Evolutionary conservation across 768 basidiomycete species (phyloP).

Genomic region (Hirschioporus abietinus): DNA sequence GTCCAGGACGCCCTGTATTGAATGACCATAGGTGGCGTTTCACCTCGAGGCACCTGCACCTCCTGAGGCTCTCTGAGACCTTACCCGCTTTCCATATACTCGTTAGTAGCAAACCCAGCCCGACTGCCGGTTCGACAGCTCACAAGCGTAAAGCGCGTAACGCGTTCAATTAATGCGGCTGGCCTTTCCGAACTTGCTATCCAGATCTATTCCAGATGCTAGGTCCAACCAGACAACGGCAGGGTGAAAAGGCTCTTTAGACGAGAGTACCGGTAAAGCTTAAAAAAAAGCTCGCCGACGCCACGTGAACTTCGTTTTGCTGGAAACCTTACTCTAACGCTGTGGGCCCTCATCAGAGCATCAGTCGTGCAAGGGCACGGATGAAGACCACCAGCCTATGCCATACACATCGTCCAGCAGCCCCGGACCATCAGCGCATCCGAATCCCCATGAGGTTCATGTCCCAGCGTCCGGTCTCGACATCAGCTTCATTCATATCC

Average conservation of each 20-base stretch:
- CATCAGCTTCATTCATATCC: neutral
- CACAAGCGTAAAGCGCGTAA: neutral
- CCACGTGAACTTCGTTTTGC: neutral
- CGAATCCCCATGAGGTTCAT: neutral
- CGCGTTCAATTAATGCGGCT: neutral
- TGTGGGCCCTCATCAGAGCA: neutral
- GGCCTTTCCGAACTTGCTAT: neutral
- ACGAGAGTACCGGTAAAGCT: constrained; percentile 1
- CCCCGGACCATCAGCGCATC: neutral
- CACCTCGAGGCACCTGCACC: neutral
- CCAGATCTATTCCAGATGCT: neutral
- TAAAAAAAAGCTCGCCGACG: neutral
- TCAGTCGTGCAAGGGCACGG: neutral
- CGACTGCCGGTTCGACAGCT: neutral
- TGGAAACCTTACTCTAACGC: neutral
- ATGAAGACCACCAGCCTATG: neutral
- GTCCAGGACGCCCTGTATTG: neutral
- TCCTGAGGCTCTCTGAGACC: neutral
- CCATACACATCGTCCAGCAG: neutral
- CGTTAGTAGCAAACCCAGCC: neutral
- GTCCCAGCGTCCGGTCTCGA: neutral
- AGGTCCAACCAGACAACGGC: neutral
- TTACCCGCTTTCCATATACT: neutral
- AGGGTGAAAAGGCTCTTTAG: constrained; percentile 1
- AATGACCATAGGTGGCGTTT: neutral